Percentiles rank a stretch among this genome's conserved stretches.
Evolutionary conservation across 2,329 filamentous ascomycete species (phyloP).

Genomic region (Cytospora paraplurivora): DNA sequence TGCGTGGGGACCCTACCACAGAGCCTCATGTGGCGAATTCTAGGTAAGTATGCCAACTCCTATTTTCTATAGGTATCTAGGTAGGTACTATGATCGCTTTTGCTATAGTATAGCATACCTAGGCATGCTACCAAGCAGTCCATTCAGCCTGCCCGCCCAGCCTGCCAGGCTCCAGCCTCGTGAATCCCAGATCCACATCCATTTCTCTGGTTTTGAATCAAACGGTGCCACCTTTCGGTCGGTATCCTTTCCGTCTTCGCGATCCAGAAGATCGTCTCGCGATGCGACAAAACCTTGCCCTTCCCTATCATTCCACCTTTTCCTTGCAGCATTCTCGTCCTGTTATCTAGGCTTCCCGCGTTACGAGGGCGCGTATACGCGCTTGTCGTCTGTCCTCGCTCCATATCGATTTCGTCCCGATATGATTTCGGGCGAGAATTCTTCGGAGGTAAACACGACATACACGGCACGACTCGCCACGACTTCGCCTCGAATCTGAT

Average conservation of each 20-base stretch:
- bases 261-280: slow-evolving; percentile 15
- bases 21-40: background rate
- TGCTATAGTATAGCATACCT: too few relatives aligned
- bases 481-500: background rate
- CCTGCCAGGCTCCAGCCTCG: background rate
- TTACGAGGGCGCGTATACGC: background rate
- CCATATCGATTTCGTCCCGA: background rate
- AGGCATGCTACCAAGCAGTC: too few relatives aligned
- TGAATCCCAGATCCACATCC: background rate
- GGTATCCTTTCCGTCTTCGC: slow-evolving; percentile 1
- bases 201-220: background rate
- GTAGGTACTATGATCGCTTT: too few relatives aligned
- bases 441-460: too few relatives aligned
- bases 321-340: slow-evolving; percentile 3
- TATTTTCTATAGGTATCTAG: too few relatives aligned
- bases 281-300: slow-evolving; percentile 21
- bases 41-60: background rate
- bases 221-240: background rate
- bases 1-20: background rate
- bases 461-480: too few relatives aligned
- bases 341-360: background rate
- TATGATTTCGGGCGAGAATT: too few relatives aligned
- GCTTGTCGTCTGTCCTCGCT: background rate
- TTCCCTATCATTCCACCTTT: slow-evolving; percentile 7
- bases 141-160: too few relatives aligned